These are phyloP conservation scores for Boletus subcaerulescens DNA, from an alignment of 768 basidiomycete species.

Conservation along the genomic window DNA sequence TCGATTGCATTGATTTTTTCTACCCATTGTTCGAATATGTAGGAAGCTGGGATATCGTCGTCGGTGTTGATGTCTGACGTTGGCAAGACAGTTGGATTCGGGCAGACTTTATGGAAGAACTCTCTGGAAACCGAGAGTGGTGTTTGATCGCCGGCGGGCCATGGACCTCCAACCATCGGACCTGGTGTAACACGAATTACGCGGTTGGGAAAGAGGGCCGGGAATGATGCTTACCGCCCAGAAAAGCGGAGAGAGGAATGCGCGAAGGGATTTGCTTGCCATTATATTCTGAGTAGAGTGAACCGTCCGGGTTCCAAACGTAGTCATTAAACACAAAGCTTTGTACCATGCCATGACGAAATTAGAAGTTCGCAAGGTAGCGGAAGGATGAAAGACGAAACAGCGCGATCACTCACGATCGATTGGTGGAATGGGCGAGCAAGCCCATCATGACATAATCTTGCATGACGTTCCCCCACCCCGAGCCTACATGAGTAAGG, in stretches of 20 bases:
- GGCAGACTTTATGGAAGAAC: slow-evolving; percentile 43
- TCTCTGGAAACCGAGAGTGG: slow-evolving; percentile 36
- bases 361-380: slow-evolving; percentile 1
- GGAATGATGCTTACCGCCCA: slow-evolving; percentile 31
- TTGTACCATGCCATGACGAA: not conserved
- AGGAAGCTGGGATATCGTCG: slow-evolving; percentile 22
- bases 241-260: slow-evolving; percentile 40
- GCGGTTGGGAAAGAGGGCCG: not conserved
- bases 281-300: slow-evolving; percentile 36
- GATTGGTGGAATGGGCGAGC: slow-evolving; percentile 33
- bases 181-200: slow-evolving; percentile 25
- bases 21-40: slow-evolving; percentile 39
- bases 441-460: slow-evolving; percentile 37
- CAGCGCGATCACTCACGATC: slow-evolving; percentile 29
- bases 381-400: not conserved
- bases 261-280: slow-evolving; percentile 38
- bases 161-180: slow-evolving; percentile 40
- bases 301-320: slow-evolving; percentile 36
- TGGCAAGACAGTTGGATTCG: slow-evolving; percentile 32
- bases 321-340: slow-evolving; percentile 46
- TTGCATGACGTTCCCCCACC: slow-evolving; percentile 43
- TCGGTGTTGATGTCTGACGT: slow-evolving; percentile 30
- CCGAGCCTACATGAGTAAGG: slow-evolving; percentile 26
- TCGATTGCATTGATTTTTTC: slow-evolving; percentile 32
- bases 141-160: slow-evolving; percentile 29